phyloP scores from a whole-genome alignment of 257 asterid species.

The Striga asiatica region DNA sequence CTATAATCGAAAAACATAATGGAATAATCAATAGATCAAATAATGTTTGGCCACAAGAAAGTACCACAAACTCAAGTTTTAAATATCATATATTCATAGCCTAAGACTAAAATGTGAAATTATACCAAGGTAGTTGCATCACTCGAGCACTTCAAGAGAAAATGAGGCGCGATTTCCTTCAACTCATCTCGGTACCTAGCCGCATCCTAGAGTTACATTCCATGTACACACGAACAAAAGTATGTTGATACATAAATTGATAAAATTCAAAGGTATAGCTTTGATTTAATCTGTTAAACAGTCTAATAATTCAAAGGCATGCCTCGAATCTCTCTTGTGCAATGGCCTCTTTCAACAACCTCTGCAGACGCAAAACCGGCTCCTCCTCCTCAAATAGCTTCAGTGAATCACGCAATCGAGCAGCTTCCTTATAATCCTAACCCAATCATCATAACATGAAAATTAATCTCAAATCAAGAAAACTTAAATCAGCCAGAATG shows the following conservation, averaged over 20 bases:
- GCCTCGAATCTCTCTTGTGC: slow-evolving; percentile 73
- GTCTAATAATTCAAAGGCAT: neutral
- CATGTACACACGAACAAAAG: neutral
- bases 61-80: neutral
- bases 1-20: too few species aligned
- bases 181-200: slow-evolving; percentile 53
- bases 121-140: slow-evolving; percentile 79
- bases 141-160: slow-evolving; percentile 72
- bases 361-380: slow-evolving; percentile 58
- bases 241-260: neutral
- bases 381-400: slow-evolving; percentile 68
- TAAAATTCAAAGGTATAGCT: neutral
- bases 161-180: slow-evolving; percentile 61
- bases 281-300: neutral
- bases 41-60: neutral
- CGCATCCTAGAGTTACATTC: slow-evolving; percentile 47
- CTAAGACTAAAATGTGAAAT: neutral
- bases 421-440: slow-evolving; percentile 71
- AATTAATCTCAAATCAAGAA: neutral
- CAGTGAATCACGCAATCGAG: slow-evolving; percentile 76
- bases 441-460: neutral
- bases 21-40: too few species aligned
- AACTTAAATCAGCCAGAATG: neutral
- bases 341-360: slow-evolving; percentile 69
- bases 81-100: neutral